A percentile compares a stretch with the other conserved stretches of the same genome.
These are phyloP conservation scores for Curvularia verruculosa DNA, from an alignment of 2,329 filamentous ascomycete genomes.

Conservation along the genomic window DNA sequence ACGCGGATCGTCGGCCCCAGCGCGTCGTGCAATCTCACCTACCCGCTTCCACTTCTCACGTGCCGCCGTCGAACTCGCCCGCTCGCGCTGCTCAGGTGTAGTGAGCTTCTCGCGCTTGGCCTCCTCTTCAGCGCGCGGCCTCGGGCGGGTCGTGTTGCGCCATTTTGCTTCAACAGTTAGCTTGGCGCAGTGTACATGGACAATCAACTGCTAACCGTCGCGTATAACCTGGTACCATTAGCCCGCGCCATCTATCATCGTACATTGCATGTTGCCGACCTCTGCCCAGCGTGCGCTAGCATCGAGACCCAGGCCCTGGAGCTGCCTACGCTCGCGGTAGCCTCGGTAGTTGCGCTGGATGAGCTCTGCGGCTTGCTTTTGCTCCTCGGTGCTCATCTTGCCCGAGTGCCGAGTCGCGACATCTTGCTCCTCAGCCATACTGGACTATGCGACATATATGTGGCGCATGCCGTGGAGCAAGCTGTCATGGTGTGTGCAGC, in stretches of 20 bases:
- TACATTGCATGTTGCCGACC: slow-evolving; percentile 53
- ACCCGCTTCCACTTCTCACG: slow-evolving; percentile 77
- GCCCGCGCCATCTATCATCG: not conserved
- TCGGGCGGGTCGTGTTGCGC: slow-evolving; percentile 57
- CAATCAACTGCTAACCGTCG: slow-evolving; percentile 49
- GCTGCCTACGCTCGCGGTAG: slow-evolving; percentile 73
- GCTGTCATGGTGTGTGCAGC: slow-evolving; percentile 2
- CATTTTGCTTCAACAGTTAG: slow-evolving; percentile 57
- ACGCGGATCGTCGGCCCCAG: slow-evolving; percentile 69
- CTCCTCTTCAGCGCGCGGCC: slow-evolving; percentile 47
- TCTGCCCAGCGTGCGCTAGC: slow-evolving; percentile 74
- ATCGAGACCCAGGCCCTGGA: slow-evolving; percentile 71
- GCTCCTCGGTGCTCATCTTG: slow-evolving; percentile 19
- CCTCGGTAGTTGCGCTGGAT: slow-evolving; percentile 73
- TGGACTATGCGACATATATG: slow-evolving; percentile 7
- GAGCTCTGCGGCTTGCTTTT: slow-evolving; percentile 42
- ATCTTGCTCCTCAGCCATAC: slow-evolving; percentile 20
- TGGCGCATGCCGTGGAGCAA: slow-evolving; percentile 13
- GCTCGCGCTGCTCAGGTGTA: slow-evolving; percentile 34
- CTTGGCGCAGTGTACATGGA: slow-evolving; percentile 19
- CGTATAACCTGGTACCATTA: slow-evolving; percentile 54
- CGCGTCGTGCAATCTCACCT: slow-evolving; percentile 71
- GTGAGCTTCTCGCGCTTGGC: slow-evolving; percentile 20
- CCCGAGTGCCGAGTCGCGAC: slow-evolving; percentile 10
- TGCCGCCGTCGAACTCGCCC: slow-evolving; percentile 54